A percentile compares a stretch with the other conserved stretches of the same genome.
These are phyloP conservation scores for Pleurotus ostreatus DNA, from an alignment of 768 basidiomycete genomes.

Conservation along the genomic window DNA sequence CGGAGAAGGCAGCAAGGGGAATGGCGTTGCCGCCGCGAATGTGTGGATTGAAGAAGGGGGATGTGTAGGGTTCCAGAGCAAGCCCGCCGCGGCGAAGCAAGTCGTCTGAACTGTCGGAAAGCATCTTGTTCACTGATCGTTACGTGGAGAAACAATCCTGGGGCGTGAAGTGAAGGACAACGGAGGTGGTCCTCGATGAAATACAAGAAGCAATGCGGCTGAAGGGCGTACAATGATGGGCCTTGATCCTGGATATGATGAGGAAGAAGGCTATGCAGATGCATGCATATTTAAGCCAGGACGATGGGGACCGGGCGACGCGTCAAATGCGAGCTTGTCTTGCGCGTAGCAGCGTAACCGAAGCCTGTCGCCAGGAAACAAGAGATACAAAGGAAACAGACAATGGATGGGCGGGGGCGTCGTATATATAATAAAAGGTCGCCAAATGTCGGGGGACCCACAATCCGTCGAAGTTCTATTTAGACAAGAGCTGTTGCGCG, in stretches of 20 bases:
- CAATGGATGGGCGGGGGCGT: not conserved
- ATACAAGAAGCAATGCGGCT: not conserved
- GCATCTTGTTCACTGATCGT: not conserved
- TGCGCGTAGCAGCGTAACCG: not conserved
- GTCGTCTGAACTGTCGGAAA: not conserved
- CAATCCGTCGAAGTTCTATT: not conserved
- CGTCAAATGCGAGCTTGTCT: constrained; percentile 5
- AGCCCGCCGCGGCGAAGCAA: not conserved
- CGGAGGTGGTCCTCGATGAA: not conserved
- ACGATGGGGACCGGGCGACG: not conserved
- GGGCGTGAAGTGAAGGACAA: not conserved
- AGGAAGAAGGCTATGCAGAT: not conserved
- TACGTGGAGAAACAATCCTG: not conserved
- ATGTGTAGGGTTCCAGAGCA: not conserved
- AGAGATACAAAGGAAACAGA: not conserved
- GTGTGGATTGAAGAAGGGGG: not conserved
- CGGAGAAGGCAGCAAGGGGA: not conserved
- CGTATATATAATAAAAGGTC: not conserved
- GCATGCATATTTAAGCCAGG: not conserved
- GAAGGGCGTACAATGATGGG: constrained; percentile 6
- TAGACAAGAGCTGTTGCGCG: not conserved
- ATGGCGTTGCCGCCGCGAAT: not conserved
- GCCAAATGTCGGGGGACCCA: not conserved
- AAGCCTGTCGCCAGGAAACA: not conserved
- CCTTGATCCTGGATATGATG: not conserved